Conservation (phyloP, 768 basidiomycete species). For the Lactifluus subvellereus region DNA sequence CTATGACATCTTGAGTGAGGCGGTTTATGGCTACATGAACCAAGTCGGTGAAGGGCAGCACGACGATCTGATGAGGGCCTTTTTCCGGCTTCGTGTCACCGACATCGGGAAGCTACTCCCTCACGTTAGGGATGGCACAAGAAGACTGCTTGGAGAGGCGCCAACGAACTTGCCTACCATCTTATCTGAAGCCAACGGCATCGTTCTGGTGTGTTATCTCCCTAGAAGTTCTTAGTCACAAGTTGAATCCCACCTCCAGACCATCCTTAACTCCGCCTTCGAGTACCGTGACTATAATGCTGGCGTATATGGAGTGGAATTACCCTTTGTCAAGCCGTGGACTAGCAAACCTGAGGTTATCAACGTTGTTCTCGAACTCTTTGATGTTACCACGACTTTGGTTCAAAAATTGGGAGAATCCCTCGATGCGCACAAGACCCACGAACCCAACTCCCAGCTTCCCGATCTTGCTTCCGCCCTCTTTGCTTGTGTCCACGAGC, state of each 20-base stretch:
- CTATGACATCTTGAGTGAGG: conserved; percentile 62
- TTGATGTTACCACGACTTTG: conserved; percentile 53
- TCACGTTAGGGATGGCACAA: conserved; percentile 48
- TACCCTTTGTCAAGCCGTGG: conserved; percentile 74
- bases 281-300: conserved; percentile 70
- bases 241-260: conserved; percentile 37
- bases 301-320: conserved; percentile 70
- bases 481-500: conserved; percentile 63
- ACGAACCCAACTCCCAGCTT: conserved; percentile 48
- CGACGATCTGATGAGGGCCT: conserved; percentile 76
- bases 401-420: conserved; percentile 38
- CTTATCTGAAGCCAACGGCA: conserved; percentile 62
- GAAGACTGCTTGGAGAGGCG: conserved; percentile 39
- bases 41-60: conserved; percentile 48
- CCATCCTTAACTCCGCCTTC: conserved; percentile 62
- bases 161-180: conserved; percentile 40
- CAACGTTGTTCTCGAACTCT: conserved; percentile 65
- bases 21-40: conserved; percentile 64
- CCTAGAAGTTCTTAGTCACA: background rate
- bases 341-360: conserved; percentile 66
- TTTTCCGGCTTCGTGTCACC: conserved; percentile 67
- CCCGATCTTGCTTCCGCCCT: conserved; percentile 58
- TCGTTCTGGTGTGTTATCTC: conserved; percentile 52
- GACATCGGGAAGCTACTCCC: conserved; percentile 66
- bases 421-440: conserved; percentile 26